Conservation (phyloP, 1,284 basidiomycete genomes). For the Malassezia caprae region DNA sequence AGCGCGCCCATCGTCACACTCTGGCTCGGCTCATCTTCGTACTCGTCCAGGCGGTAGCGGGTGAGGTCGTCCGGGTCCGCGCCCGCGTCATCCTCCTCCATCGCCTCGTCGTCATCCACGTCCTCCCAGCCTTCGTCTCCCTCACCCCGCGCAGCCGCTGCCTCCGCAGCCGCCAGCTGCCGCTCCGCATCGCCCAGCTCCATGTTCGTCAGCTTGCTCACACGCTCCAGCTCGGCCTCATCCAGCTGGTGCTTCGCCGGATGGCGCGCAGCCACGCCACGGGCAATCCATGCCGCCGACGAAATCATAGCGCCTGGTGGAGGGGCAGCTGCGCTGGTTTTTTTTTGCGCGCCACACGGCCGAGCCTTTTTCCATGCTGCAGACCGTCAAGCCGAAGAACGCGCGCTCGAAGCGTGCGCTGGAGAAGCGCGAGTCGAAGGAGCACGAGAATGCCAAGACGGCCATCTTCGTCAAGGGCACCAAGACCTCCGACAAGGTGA, state of each 20-base stretch:
- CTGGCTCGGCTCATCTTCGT: slow-evolving; percentile 70
- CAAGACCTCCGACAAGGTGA: slow-evolving; percentile 69
- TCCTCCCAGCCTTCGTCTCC: slow-evolving; percentile 20
- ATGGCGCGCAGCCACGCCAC: slow-evolving; percentile 65
- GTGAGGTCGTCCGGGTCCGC: slow-evolving; percentile 66
- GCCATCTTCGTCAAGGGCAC: slow-evolving; percentile 84
- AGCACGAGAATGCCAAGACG: slow-evolving; percentile 66
- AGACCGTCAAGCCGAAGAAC: slow-evolving; percentile 71
- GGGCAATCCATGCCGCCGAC: slow-evolving; percentile 63
- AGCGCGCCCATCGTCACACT: slow-evolving; percentile 64
- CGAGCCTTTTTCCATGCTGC: slow-evolving; percentile 24
- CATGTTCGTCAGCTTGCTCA: slow-evolving; percentile 75
- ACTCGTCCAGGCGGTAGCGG: slow-evolving; percentile 83
- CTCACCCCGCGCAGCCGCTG: slow-evolving; percentile 4
- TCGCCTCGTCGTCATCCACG: slow-evolving; percentile 55
- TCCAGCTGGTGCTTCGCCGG: slow-evolving; percentile 84
- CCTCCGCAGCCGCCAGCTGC: slow-evolving; percentile 59
- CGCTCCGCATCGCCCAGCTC: slow-evolving; percentile 76
- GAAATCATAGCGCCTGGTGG: slow-evolving; percentile 50
- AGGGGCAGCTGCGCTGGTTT: neutral
- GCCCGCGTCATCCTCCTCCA: slow-evolving; percentile 48
- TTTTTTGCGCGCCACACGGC: neutral
- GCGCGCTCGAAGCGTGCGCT: slow-evolving; percentile 89
- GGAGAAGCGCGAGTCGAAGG: slow-evolving; percentile 74
- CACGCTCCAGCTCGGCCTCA: slow-evolving; percentile 77